A percentile compares a stretch with the other conserved stretches of the same genome.
These are phyloP conservation scores for Penicillium mononematosum DNA, from an alignment of 495 filamentous ascomycete genomes.

Conservation along the genomic window DNA sequence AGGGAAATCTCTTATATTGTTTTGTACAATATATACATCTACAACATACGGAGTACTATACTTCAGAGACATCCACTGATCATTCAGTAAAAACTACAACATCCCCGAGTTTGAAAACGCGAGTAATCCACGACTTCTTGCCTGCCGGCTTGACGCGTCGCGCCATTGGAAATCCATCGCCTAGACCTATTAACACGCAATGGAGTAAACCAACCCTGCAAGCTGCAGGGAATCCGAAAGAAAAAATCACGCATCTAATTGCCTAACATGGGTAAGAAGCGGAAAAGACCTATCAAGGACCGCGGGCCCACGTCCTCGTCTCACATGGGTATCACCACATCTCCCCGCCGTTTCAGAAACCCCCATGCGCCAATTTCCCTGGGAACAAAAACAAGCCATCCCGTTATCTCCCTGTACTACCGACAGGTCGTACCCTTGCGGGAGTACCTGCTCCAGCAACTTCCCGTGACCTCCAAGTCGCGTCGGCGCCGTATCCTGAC, in stretches of 20 bases:
- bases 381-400: constrained; percentile 44
- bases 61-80: neutral
- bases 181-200: neutral
- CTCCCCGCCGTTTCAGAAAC: constrained; percentile 22
- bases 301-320: constrained; percentile 21
- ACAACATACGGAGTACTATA: neutral
- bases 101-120: too few relatives aligned
- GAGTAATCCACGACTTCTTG: neutral
- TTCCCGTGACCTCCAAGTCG: constrained; percentile 52
- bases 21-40: neutral
- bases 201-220: neutral
- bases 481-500: constrained; percentile 50
- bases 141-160: constrained; percentile 6
- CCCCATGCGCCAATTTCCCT: constrained; percentile 11
- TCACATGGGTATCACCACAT: constrained; percentile 21
- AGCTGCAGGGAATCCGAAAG: neutral
- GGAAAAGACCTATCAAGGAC: constrained; percentile 42
- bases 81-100: neutral
- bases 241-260: neutral
- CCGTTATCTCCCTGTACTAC: constrained; percentile 76
- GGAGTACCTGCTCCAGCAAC: constrained; percentile 60
- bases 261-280: constrained; percentile 41
- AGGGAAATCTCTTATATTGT: neutral
- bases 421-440: constrained; percentile 64
- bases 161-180: neutral